Conservation (phyloP, 179 eudicot genomes). For the Silene noctiflora region DNA sequence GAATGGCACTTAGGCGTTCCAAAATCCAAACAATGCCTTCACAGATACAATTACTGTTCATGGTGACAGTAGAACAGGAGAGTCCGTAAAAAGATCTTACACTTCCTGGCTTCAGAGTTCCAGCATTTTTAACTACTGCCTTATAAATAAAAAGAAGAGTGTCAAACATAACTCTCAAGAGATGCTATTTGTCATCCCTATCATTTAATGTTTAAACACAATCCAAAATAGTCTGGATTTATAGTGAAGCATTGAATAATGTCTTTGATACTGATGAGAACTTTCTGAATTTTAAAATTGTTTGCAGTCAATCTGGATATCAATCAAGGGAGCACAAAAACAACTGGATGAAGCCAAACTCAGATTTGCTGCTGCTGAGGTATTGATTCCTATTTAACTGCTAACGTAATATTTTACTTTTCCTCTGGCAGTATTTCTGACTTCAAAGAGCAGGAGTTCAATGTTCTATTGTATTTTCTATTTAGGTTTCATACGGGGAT, state of each 20-base stretch:
- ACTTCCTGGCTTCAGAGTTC: not conserved
- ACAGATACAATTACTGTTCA: not conserved
- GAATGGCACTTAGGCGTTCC: not conserved
- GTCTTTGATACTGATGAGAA: slow-evolving; percentile 12
- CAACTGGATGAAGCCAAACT: slow-evolving; percentile 93
- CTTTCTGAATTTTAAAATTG: not conserved
- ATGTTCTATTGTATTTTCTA: not conserved
- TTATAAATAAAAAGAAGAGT: not conserved
- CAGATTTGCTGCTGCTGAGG: slow-evolving; percentile 99
- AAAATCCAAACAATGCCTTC: not conserved
- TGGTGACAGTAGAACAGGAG: not conserved
- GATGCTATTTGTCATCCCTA: not conserved
- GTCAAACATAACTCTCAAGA: not conserved
- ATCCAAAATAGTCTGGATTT: not conserved
- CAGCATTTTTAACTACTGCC: not conserved
- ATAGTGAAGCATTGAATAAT: not conserved
- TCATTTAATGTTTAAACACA: not conserved
- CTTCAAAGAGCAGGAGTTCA: not conserved
- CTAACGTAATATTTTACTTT: not conserved
- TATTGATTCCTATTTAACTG: slow-evolving; percentile 21
- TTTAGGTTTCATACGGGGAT: not conserved
- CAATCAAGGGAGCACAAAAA: slow-evolving; percentile 70
- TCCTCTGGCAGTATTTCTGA: not conserved
- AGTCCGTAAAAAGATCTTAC: not conserved
- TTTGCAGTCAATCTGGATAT: slow-evolving; percentile 93